These are phyloP conservation scores for Cytospora schulzeri DNA, from an alignment of 2,329 filamentous ascomycete species.

Conservation along the genomic window DNA sequence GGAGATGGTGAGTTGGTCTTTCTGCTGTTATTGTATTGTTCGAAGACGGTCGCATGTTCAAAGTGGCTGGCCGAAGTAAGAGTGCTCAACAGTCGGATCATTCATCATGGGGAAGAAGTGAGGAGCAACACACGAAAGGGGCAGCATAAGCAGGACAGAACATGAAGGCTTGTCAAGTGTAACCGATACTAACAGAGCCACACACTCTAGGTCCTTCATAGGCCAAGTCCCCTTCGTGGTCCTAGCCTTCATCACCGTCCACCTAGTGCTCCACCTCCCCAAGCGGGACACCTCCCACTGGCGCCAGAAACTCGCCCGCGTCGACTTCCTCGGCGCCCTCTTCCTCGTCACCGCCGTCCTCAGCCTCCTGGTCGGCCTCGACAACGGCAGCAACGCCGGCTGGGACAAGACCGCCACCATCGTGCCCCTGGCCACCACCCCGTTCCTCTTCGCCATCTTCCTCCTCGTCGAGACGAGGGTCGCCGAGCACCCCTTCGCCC, in stretches of 20 bases:
- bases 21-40: slow-evolving; percentile 7
- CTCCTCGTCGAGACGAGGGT: slow-evolving; percentile 68
- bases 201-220: slow-evolving; percentile 62
- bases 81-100: neutral
- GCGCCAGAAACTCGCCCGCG: slow-evolving; percentile 54
- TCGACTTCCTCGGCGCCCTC: slow-evolving; percentile 33
- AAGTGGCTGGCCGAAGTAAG: neutral
- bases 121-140: neutral
- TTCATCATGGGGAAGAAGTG: neutral
- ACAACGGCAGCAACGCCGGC: slow-evolving; percentile 71
- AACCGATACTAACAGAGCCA: slow-evolving; percentile 16
- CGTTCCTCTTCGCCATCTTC: slow-evolving; percentile 66
- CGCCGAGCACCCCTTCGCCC: slow-evolving; percentile 73
- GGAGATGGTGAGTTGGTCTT: slow-evolving; percentile 62
- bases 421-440: slow-evolving; percentile 55
- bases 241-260: slow-evolving; percentile 65
- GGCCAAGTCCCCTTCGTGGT: slow-evolving; percentile 70
- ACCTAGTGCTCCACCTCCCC: slow-evolving; percentile 64
- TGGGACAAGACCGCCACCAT: slow-evolving; percentile 65
- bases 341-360: slow-evolving; percentile 38
- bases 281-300: slow-evolving; percentile 60
- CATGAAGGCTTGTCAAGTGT: too few relatives aligned
- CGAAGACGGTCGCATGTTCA: too few relatives aligned
- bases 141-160: too few relatives aligned
- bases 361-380: slow-evolving; percentile 67